Evolutionary conservation across 371 early-diverging fungal genomes (phyloP), one percentile per base, ranked within the genome.

Genomic region (Dichotomocladium elegans): DNA sequence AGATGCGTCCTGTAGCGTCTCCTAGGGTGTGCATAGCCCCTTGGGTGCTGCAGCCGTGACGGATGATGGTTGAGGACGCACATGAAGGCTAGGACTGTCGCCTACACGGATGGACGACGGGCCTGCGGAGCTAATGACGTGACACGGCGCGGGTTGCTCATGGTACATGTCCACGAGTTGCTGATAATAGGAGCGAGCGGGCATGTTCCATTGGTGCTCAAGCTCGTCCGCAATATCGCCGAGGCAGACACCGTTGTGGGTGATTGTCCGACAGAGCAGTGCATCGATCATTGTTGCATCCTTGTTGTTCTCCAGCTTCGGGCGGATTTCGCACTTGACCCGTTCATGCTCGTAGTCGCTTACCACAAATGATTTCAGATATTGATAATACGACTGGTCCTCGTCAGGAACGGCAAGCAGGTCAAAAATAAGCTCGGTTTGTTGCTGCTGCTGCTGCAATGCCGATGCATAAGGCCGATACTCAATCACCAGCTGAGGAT

Each of bases 381-480:
- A 69, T 26, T 61, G 43, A 40, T 50, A 50, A 37, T 62, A 61
- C 3, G 72, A 64, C 43, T 75, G 72, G 3, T 71, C 70, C 9
- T 70, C 50, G 25, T 75, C 72, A 8, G 25, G 35, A 25, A 57
- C 53, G 41, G 55, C 30, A 27, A 67, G 51, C 27, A 75, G 40
- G 51, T 75, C 76, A 55, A 75, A 64, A 44, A 75, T 66, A 26
- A 75, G 30, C 42, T 69, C 76, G 12, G 67, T 69, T 35, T 64
- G 64, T 5, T 28, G 33, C 4, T 40, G 41, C 4, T 17, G 10
- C 5, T 62, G 66, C 8, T 62, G 58, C 19, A 47, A 40, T 14
- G 51, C 54, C 21, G 52, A 46, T 8, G 61, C 24, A 40, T 70
- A 71, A 3, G 69, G 43, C 2, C 53, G 31, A 34, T 66, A 69